These are phyloP conservation scores for Suhomyces bokatorum DNA, from an alignment of 1,139 yeast species.

Conservation along the genomic window DNA sequence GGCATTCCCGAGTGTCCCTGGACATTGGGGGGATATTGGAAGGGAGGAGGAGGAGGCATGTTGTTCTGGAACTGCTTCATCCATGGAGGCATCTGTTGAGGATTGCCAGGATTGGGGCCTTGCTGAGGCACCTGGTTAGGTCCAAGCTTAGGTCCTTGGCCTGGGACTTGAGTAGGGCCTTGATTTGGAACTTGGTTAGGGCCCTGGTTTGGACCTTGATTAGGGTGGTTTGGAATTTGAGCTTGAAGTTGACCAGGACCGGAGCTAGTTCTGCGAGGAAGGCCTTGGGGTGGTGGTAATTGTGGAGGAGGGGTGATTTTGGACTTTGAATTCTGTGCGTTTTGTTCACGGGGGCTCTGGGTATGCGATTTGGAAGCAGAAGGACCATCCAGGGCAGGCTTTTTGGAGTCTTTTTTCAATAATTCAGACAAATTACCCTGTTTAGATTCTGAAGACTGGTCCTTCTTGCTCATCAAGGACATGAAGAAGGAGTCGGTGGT, in stretches of 20 bases:
- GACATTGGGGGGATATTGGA: constrained; percentile 16
- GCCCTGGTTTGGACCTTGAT: constrained; percentile 13
- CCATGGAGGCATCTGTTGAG: constrained; percentile 28
- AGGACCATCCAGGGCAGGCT: not conserved
- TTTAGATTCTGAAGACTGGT: constrained; percentile 13
- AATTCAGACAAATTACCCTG: constrained; percentile 9
- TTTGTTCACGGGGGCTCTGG: constrained; percentile 15
- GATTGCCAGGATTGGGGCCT: constrained; percentile 7
- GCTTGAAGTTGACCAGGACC: constrained; percentile 13
- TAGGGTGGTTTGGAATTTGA: constrained; percentile 16
- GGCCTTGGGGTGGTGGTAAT: not conserved
- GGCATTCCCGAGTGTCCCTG: constrained; percentile 11
- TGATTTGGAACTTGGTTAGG: constrained; percentile 9
- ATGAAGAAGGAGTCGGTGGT: constrained; percentile 54
- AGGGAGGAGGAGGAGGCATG: constrained; percentile 11
- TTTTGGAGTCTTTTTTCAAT: not conserved
- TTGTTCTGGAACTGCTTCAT: constrained; percentile 23
- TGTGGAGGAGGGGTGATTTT: not conserved
- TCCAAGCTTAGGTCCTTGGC: constrained; percentile 13
- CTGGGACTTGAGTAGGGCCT: constrained; percentile 8
- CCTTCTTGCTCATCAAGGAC: constrained; percentile 49
- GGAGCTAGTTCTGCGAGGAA: constrained; percentile 1
- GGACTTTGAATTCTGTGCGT: not conserved
- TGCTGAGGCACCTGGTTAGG: constrained; percentile 9
- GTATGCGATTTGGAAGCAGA: constrained; percentile 13